Evolutionary conservation across 352 stramenopile genomes (phyloP).

Genomic region (Pythium scleroteichum): DNA sequence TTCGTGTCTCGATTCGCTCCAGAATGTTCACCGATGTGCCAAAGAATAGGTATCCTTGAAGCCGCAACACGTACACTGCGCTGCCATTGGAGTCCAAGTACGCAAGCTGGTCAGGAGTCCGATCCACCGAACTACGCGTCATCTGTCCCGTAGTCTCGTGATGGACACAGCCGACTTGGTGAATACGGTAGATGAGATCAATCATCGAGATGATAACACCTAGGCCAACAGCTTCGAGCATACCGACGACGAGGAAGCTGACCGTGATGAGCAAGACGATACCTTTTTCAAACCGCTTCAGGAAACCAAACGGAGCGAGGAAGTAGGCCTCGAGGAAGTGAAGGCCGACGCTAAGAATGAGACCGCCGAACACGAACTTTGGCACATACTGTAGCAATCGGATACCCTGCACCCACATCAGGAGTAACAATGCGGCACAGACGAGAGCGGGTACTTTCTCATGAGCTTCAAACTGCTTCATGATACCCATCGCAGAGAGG

Average conservation of each 20-base stretch:
- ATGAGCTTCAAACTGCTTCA: constrained; percentile 83
- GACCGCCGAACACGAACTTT: constrained; percentile 81
- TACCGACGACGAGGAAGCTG: constrained; percentile 74
- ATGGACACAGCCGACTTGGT: constrained; percentile 76
- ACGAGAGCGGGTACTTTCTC: constrained; percentile 76
- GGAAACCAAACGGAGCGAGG: constrained; percentile 63
- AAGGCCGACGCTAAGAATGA: constrained; percentile 71
- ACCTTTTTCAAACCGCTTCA: constrained; percentile 65
- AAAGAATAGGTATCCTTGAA: constrained; percentile 85
- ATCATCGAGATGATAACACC: constrained; percentile 83
- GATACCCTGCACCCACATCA: constrained; percentile 70
- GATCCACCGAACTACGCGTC: constrained; percentile 64
- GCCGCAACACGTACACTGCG: constrained; percentile 67
- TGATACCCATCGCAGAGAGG: constrained; percentile 81
- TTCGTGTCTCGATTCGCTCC: constrained; percentile 69
- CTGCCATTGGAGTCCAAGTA: constrained; percentile 56
- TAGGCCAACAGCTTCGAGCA: constrained; percentile 69
- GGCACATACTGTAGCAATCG: constrained; percentile 69
- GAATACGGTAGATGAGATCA: constrained; percentile 77
- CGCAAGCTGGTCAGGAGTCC: constrained; percentile 55
- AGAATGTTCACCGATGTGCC: constrained; percentile 79
- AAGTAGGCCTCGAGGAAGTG: constrained; percentile 84
- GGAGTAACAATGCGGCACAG: constrained; percentile 50
- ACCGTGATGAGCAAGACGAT: constrained; percentile 69
- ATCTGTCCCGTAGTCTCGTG: constrained; percentile 73